Percentiles rank a stretch among this genome's conserved stretches.
Conservation (phyloP, 306 rosid species). For the Canavalia gladiata region DNA sequence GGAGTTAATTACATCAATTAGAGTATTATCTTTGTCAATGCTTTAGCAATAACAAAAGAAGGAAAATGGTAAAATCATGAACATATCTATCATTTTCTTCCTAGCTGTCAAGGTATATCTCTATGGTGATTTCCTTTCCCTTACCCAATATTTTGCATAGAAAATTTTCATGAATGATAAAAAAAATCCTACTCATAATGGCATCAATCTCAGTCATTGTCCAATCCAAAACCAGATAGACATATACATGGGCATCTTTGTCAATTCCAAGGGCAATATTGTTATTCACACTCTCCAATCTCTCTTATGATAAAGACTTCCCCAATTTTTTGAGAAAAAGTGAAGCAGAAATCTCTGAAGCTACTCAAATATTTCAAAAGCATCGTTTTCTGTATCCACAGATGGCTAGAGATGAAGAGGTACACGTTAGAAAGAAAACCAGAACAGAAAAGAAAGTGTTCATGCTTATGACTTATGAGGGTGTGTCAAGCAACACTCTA, state of each 20-base stretch:
- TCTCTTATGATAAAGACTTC: slow-evolving; percentile 49
- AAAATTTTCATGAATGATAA: slow-evolving; percentile 41
- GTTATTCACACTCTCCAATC: slow-evolving; percentile 36
- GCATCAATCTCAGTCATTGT: slow-evolving; percentile 43
- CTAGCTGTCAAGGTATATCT: slow-evolving; percentile 43
- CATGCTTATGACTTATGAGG: slow-evolving; percentile 73
- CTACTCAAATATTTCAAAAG: slow-evolving; percentile 65
- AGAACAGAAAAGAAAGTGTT: slow-evolving; percentile 25
- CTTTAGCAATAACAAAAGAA: background rate
- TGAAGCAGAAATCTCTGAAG: slow-evolving; percentile 71
- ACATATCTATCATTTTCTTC: slow-evolving; percentile 47
- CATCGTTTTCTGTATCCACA: slow-evolving; percentile 49
- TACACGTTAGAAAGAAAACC: slow-evolving; percentile 13
- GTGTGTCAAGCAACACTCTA: slow-evolving; percentile 69
- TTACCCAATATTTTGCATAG: slow-evolving; percentile 54
- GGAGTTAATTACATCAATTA: background rate
- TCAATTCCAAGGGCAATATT: slow-evolving; percentile 36
- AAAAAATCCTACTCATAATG: slow-evolving; percentile 39
- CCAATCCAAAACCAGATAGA: slow-evolving; percentile 40
- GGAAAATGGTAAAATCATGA: slow-evolving; percentile 26
- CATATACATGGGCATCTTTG: background rate
- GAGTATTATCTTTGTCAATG: background rate
- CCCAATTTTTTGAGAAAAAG: slow-evolving; percentile 49
- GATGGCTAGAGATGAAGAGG: slow-evolving; percentile 51
- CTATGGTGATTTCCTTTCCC: slow-evolving; percentile 47